Conservation (phyloP, 306 rosid genomes). For the Sesbania bispinosa region DNA sequence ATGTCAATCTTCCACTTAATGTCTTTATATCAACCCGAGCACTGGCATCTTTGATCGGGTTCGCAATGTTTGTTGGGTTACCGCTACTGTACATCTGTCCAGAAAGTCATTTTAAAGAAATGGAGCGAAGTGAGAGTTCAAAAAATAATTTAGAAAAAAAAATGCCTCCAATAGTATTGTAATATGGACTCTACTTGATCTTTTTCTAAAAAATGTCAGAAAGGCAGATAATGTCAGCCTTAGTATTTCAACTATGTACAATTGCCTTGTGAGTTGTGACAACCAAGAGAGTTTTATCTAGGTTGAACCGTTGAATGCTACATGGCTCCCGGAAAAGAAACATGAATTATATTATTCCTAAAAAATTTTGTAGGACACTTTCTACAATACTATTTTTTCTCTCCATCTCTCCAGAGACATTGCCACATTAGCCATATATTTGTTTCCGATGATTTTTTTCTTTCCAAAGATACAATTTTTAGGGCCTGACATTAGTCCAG, state of each 20-base stretch:
- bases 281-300: background rate
- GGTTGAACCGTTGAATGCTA: background rate
- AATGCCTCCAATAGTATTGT: background rate
- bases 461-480: background rate
- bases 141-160: background rate
- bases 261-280: background rate
- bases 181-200: background rate
- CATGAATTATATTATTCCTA: too few relatives aligned
- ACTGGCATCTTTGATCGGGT: conserved; percentile 90
- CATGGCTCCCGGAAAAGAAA: background rate
- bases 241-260: background rate
- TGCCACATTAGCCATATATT: background rate
- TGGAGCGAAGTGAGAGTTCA: conserved; percentile 3
- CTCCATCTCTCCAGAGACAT: too few relatives aligned
- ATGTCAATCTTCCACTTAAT: conserved; percentile 67
- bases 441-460: background rate
- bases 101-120: conserved; percentile 20
- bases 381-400: too few relatives aligned
- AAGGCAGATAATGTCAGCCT: background rate
- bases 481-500: background rate
- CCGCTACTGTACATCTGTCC: conserved; percentile 95
- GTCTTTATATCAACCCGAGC: conserved; percentile 76
- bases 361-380: too few relatives aligned
- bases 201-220: conserved; percentile 10
- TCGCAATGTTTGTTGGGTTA: conserved; percentile 94